Evolutionary conservation across 2,329 filamentous ascomycete genomes (phyloP), one percentile per base, ranked within the genome.

Genomic region (Neopestalotiopsis sp.): DNA sequence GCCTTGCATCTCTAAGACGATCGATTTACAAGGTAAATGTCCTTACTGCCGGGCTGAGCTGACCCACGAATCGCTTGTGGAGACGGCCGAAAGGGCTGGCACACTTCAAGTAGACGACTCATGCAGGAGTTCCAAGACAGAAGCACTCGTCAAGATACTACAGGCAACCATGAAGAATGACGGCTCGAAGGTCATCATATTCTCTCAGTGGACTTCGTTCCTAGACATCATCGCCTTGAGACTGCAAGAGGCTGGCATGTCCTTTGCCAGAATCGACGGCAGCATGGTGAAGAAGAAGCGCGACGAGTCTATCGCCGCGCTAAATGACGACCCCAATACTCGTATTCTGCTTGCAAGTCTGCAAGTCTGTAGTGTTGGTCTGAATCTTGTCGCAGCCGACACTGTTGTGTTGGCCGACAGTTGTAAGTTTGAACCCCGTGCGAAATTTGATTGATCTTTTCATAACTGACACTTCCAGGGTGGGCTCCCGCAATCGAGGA

Each of bases 401-500:
- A 94, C 94, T 6, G 93, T 97, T 69, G 90, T 97, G 60, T 84
- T 97, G 24, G 89, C 90, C 0, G 94, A 97, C 78, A 92, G 89
- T 69, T 97, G 86, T 86, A 77, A 78, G 84, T 79, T 40, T 45
- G 63, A 1, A 30, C 60, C 24, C 24, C 59, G 2, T 13, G 12
- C 49, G n/a, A 38, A 24, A 20, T 7, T 28, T n/a, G 12, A 17
- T 57, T 28, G 24, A 38, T 4, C 30, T 34, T 32, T 38, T 28
- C 34, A 13, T 58, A 30, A 6, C 64, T 66, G 64, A 66, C 32
- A 38, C 13, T n/a, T 34, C 9, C 17, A 81, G 84, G 94, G 94
- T 97, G 94, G 92, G 94, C 94, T 1, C 94, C 94, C 0, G 94
- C 94, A 0, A 96, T 97, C 67, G 94, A 97, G 79, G 94, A 97